Evolutionary conservation across 2,329 filamentous ascomycete genomes (phyloP).

Genomic region (Pseudodiploospora longispora): DNA sequence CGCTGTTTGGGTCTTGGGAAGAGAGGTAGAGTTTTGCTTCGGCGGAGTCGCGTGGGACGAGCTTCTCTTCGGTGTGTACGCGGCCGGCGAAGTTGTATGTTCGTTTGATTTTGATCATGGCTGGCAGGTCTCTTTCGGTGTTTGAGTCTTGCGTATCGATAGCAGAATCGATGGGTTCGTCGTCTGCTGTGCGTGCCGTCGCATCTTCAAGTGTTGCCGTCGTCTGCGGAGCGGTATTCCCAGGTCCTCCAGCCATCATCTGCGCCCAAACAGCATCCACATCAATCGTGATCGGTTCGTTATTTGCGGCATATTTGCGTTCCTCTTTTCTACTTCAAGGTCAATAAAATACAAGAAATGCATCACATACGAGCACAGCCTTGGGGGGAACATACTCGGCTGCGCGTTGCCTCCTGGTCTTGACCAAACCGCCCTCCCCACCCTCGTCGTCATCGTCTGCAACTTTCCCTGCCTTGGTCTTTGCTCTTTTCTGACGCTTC

Average conservation of each 20-base stretch:
- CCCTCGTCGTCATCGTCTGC: slow-evolving; percentile 50
- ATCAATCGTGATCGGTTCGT: slow-evolving; percentile 58
- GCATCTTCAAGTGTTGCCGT: slow-evolving; percentile 1
- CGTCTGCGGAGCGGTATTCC: slow-evolving; percentile 3
- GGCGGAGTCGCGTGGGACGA: slow-evolving; percentile 56
- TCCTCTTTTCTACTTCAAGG: slow-evolving; percentile 44
- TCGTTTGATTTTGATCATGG: slow-evolving; percentile 57
- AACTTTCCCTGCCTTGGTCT: slow-evolving; percentile 23
- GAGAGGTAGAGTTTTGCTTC: slow-evolving; percentile 58
- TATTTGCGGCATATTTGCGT: slow-evolving; percentile 41
- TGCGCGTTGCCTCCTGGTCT: slow-evolving; percentile 63
- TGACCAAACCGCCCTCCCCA: slow-evolving; percentile 57
- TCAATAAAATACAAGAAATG: background rate
- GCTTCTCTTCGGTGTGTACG: slow-evolving; percentile 63
- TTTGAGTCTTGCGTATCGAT: background rate
- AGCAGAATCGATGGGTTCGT: background rate
- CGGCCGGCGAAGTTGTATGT: slow-evolving; percentile 70
- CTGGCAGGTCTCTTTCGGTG: slow-evolving; percentile 18
- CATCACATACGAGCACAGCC: no score
- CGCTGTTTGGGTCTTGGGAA: slow-evolving; percentile 30
- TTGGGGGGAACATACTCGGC: slow-evolving; percentile 43
- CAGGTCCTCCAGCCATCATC: slow-evolving; percentile 43
- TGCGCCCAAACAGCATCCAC: slow-evolving; percentile 64
- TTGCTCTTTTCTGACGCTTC: slow-evolving; percentile 41
- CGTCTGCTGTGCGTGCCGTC: slow-evolving; percentile 4